Conservation (phyloP, 306 rosid species). For the Boehmeria nivea region DNA sequence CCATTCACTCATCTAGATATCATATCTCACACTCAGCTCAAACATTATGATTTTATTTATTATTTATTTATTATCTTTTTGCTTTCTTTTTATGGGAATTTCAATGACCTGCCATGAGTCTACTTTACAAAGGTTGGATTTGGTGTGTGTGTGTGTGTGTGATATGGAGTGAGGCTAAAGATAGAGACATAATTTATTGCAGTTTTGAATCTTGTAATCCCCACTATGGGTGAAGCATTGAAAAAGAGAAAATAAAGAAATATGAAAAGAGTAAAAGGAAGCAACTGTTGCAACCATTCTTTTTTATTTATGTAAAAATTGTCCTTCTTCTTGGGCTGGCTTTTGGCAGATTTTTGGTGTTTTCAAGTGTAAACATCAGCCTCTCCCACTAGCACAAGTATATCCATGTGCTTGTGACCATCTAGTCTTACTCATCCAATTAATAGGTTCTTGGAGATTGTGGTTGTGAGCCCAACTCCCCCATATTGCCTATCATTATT, state of each 20-base stretch:
- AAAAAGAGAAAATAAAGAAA: conserved; percentile 28
- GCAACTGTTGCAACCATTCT: conserved; percentile 36
- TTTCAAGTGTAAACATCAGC: conserved; percentile 53
- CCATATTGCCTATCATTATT: conserved; percentile 39
- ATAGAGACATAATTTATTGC: conserved; percentile 50
- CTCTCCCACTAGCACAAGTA: conserved; percentile 44
- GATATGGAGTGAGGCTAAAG: conserved; percentile 59
- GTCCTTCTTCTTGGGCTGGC: not conserved
- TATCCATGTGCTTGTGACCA: conserved; percentile 56
- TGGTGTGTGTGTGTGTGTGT: conserved; percentile 24
- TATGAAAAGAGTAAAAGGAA: conserved; percentile 22
- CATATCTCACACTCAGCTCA: conserved; percentile 35
- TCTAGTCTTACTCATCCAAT: conserved; percentile 43
- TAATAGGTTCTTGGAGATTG: conserved; percentile 50
- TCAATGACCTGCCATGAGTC: conserved; percentile 48
- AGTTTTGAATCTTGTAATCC: conserved; percentile 35
- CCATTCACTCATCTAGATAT: conserved; percentile 48
- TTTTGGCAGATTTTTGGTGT: conserved; percentile 36
- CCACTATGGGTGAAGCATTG: conserved; percentile 42
- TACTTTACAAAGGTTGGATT: conserved; percentile 49
- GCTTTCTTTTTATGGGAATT: conserved; percentile 39
- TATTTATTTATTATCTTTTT: not conserved
- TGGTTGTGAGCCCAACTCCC: conserved; percentile 53
- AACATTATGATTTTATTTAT: conserved; percentile 18
- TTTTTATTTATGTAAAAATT: not conserved